These are phyloP conservation scores for Aspergillus taichungensis DNA, from an alignment of 495 filamentous ascomycete species.

Conservation along the genomic window DNA sequence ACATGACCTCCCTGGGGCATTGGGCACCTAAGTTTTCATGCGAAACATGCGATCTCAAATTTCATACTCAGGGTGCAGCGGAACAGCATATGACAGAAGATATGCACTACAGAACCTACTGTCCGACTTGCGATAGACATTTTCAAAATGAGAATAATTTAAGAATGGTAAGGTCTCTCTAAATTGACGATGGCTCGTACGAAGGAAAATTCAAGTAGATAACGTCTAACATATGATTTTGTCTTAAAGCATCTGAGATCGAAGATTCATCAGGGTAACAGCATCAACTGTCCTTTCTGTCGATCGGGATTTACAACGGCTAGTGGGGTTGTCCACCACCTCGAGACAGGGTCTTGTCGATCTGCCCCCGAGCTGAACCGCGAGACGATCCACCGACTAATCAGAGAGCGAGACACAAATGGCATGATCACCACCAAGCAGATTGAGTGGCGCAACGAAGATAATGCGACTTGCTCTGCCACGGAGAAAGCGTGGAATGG, in stretches of 20 bases:
- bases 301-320: conserved; percentile 25
- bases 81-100: conserved; percentile 28
- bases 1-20: conserved; percentile 30
- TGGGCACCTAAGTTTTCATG: conserved; percentile 20
- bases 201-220: neutral
- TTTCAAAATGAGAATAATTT: conserved; percentile 34
- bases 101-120: conserved; percentile 32
- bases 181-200: neutral
- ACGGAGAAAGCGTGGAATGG: conserved; percentile 32
- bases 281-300: conserved; percentile 38
- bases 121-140: conserved; percentile 20
- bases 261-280: conserved; percentile 22
- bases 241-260: conserved; percentile 43
- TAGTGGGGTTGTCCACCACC: conserved; percentile 37
- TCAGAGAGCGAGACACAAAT: conserved; percentile 24
- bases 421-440: conserved; percentile 34
- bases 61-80: conserved; percentile 13
- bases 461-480: conserved; percentile 7
- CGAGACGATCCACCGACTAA: conserved; percentile 23
- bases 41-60: conserved; percentile 27
- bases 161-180: conserved; percentile 22
- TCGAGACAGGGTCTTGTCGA: conserved; percentile 35
- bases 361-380: conserved; percentile 26
- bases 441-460: conserved; percentile 24
- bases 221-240: neutral